Evolutionary conservation across 306 rosid genomes (phyloP).

Genomic region (Aeschynomene evenia): DNA sequence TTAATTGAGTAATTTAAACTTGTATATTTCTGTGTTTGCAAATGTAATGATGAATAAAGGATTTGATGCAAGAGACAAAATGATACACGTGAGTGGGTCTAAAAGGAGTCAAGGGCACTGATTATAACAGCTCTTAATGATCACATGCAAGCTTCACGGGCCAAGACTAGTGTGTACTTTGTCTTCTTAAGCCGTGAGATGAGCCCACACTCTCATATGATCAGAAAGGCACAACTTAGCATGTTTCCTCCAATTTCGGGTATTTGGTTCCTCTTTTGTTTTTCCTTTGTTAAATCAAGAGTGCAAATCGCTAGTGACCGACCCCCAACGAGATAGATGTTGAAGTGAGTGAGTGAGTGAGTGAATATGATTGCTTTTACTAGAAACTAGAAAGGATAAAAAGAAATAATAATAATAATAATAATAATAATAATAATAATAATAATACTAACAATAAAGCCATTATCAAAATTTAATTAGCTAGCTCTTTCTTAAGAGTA

Average conservation of each 20-base stretch:
- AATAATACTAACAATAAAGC: no score
- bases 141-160: constrained; percentile 94
- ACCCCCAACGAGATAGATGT: neutral
- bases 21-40: no score
- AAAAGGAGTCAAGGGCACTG: constrained; percentile 64
- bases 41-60: constrained; percentile 11
- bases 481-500: neutral
- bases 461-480: neutral
- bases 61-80: constrained; percentile 44
- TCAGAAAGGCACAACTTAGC: neutral
- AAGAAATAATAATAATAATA: no score
- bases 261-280: neutral
- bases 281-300: neutral
- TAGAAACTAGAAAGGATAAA: neutral
- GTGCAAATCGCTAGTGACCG: constrained; percentile 4
- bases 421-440: no score
- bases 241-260: neutral
- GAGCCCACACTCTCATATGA: constrained; percentile 28
- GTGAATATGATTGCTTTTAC: neutral
- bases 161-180: constrained; percentile 34
- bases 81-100: constrained; percentile 81
- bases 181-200: constrained; percentile 47
- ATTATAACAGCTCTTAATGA: constrained; percentile 66
- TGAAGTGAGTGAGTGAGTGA: neutral
- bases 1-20: neutral